These are phyloP conservation scores for Fusarium floridanum DNA, from an alignment of 2,329 filamentous ascomycete genomes.

Conservation along the genomic window DNA sequence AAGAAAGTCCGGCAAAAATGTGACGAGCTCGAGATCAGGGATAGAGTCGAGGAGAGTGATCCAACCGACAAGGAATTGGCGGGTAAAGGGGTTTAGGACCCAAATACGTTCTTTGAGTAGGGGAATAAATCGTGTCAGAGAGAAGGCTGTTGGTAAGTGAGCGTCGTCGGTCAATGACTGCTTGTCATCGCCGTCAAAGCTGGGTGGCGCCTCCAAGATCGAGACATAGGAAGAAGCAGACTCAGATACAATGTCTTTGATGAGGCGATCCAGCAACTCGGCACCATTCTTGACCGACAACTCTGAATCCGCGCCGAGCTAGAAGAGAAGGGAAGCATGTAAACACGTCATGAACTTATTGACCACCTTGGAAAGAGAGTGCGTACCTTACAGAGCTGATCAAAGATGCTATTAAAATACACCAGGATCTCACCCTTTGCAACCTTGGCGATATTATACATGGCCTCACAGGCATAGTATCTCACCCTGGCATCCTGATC, in stretches of 20 bases:
- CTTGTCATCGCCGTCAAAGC: conserved; percentile 61
- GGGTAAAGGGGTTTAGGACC: conserved; percentile 93
- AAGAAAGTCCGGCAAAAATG: conserved; percentile 91
- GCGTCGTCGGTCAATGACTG: conserved; percentile 59
- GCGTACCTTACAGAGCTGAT: conserved; percentile 91
- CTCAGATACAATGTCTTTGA: conserved; percentile 97
- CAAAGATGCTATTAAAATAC: conserved; percentile 99
- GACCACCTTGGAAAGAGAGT: neutral
- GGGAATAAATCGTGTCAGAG: conserved; percentile 89
- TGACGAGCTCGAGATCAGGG: conserved; percentile 93
- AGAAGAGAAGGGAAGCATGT: conserved; percentile 10
- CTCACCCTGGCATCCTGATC: conserved; percentile 97
- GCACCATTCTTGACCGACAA: conserved; percentile 98
- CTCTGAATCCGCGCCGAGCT: conserved; percentile 96
- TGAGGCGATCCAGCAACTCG: conserved; percentile 90
- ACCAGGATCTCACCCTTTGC: conserved; percentile 97
- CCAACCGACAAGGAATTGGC: conserved; percentile 96
- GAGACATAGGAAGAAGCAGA: conserved; percentile 96
- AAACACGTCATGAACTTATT: neutral
- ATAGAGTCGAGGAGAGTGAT: conserved; percentile 95
- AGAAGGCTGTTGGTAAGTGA: conserved; percentile 86
- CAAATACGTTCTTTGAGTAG: conserved; percentile 93
- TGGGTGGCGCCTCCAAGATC: conserved; percentile 74
- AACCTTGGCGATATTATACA: conserved; percentile 99
- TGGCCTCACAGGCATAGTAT: conserved; percentile 99